phyloP scores from a whole-genome alignment of 2,329 filamentous ascomycete species.

The Ceratocystis huliohia region DNA sequence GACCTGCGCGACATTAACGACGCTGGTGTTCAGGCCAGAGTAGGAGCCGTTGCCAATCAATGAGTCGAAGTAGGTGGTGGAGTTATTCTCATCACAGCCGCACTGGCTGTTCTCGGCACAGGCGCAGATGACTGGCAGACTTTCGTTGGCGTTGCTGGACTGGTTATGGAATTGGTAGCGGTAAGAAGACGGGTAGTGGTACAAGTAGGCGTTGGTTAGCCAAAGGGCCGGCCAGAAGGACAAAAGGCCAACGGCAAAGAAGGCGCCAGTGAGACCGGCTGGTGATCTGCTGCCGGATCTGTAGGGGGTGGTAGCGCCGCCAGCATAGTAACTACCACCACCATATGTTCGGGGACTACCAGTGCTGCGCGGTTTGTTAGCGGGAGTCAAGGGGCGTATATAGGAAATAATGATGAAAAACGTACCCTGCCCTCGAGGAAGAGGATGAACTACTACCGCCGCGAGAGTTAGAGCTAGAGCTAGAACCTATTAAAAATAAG shows the following conservation, averaged over 20 bases:
- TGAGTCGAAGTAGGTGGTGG: slow-evolving; percentile 45
- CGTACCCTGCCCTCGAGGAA: slow-evolving; percentile 11
- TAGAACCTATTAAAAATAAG: background rate
- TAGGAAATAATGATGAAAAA: background rate
- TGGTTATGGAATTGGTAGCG: slow-evolving; percentile 38
- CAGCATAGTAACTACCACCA: slow-evolving; percentile 52
- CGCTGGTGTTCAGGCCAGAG: slow-evolving; percentile 42
- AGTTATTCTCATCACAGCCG: slow-evolving; percentile 55
- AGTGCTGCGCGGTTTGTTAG: slow-evolving; percentile 32
- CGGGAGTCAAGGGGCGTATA: slow-evolving; percentile 11
- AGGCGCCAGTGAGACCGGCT: slow-evolving; percentile 40
- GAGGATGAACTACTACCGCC: slow-evolving; percentile 14
- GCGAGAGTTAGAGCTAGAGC: background rate
- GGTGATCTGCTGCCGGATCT: slow-evolving; percentile 36
- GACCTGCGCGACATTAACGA: slow-evolving; percentile 45
- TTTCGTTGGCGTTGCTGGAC: slow-evolving; percentile 33
- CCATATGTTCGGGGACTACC: slow-evolving; percentile 47
- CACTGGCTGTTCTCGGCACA: slow-evolving; percentile 41
- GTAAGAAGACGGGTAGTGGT: slow-evolving; percentile 40
- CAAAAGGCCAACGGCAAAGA: slow-evolving; percentile 38
- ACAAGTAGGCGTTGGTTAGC: slow-evolving; percentile 51
- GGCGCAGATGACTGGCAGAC: slow-evolving; percentile 33
- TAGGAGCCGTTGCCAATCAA: slow-evolving; percentile 56
- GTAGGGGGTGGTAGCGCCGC: slow-evolving; percentile 52
- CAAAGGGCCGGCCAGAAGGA: slow-evolving; percentile 53